Evolutionary conservation across 192 early-diverging fungal genomes (phyloP).

Genomic region (Linnemannia schmuckeri): DNA sequence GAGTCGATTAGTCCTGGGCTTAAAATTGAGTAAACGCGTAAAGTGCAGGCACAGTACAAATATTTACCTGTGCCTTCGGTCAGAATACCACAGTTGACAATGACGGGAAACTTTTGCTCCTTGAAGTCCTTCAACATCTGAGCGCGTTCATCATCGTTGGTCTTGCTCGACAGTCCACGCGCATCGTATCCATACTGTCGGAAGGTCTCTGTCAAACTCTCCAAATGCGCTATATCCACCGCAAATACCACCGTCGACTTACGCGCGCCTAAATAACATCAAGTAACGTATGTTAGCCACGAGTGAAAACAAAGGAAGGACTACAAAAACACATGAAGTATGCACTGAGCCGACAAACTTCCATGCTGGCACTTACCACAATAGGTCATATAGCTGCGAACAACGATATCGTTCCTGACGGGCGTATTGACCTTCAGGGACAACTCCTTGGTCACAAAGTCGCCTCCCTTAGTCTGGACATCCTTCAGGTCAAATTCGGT

Average conservation of each 20-base stretch:
- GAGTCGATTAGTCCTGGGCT: too few relatives aligned
- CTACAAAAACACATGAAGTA: neutral
- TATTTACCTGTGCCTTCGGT: conserved; percentile 67
- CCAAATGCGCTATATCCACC: conserved; percentile 84
- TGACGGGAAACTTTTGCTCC: conserved; percentile 72
- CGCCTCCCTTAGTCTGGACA: conserved; percentile 63
- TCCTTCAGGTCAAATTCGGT: conserved; percentile 69
- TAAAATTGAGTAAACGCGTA: neutral
- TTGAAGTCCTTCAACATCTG: conserved; percentile 74
- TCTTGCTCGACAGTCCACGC: conserved; percentile 69
- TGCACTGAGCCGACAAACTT: neutral
- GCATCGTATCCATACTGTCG: conserved; percentile 62
- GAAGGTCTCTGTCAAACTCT: conserved; percentile 70
- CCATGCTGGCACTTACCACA: conserved; percentile 39
- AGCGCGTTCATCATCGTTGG: conserved; percentile 64
- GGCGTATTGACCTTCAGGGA: conserved; percentile 69
- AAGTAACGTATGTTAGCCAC: neutral
- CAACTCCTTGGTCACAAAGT: conserved; percentile 73
- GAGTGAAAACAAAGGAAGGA: neutral
- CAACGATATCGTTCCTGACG: conserved; percentile 71
- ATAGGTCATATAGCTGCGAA: conserved; percentile 72
- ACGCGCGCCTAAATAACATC: conserved; percentile 47
- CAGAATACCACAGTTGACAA: conserved; percentile 92
- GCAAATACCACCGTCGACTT: conserved; percentile 89
- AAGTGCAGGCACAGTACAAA: neutral